These are phyloP conservation scores for Dalbergia cultrata DNA, from an alignment of 306 rosid genomes.

Conservation along the genomic window DNA sequence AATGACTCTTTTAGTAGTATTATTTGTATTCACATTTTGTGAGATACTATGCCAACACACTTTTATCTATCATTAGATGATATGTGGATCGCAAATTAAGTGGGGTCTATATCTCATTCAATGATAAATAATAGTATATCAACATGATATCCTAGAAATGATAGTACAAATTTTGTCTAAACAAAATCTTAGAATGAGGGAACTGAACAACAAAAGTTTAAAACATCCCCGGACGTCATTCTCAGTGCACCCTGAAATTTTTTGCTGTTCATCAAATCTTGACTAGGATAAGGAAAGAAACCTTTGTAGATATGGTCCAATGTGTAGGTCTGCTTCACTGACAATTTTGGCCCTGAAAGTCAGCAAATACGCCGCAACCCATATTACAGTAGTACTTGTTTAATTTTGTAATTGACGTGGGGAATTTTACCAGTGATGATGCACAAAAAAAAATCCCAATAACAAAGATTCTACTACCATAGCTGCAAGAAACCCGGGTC, in stretches of 20 bases:
- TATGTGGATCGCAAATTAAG: too few relatives aligned
- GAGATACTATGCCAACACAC: too few relatives aligned
- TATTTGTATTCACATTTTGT: too few relatives aligned
- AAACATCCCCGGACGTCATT: constrained; percentile 1
- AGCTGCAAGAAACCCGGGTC: constrained; percentile 55
- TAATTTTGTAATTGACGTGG: constrained; percentile 47
- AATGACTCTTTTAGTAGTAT: too few relatives aligned
- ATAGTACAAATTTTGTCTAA: too few relatives aligned
- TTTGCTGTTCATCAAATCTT: constrained; percentile 39
- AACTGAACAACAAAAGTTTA: neutral
- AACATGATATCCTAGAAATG: too few relatives aligned
- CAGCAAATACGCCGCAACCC: constrained; percentile 49
- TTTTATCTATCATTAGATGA: too few relatives aligned
- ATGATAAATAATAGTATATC: too few relatives aligned
- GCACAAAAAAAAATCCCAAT: constrained; percentile 23
- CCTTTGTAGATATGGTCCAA: constrained; percentile 36
- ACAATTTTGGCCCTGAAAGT: constrained; percentile 44
- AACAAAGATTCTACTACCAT: constrained; percentile 58
- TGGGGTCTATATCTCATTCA: too few relatives aligned
- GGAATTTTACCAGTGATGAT: constrained; percentile 47
- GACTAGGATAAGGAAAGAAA: constrained; percentile 28
- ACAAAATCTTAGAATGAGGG: constrained; percentile 18
- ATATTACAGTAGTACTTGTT: neutral
- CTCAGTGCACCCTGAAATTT: constrained; percentile 36
- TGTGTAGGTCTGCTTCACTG: constrained; percentile 38